Evolutionary conservation across 2,329 filamentous ascomycete species (phyloP).

Genomic region (Colletotrichum euphorbiae): DNA sequence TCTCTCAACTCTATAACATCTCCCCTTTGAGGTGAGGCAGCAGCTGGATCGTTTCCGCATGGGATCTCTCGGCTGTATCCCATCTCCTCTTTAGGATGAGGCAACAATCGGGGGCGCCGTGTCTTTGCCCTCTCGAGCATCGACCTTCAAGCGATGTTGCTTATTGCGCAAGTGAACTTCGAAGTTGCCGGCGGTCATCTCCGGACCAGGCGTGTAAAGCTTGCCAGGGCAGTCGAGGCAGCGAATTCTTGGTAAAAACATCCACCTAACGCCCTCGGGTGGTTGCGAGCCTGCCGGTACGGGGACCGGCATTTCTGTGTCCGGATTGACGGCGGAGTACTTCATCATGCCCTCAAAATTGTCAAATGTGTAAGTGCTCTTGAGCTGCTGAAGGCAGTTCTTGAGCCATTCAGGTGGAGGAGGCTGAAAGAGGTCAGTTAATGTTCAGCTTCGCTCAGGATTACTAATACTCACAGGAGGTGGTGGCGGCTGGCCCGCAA

Average conservation of each 20-base stretch:
- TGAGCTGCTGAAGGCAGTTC: conserved; percentile 76
- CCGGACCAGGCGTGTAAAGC: conserved; percentile 90
- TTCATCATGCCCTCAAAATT: conserved; percentile 93
- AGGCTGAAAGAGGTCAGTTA: conserved; percentile 66
- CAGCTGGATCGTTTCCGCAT: background rate
- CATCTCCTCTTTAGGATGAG: conserved; percentile 11
- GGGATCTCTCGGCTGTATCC: background rate
- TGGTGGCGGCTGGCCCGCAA: conserved; percentile 65
- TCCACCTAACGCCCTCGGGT: conserved; percentile 76
- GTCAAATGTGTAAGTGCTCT: conserved; percentile 80
- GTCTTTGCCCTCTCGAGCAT: conserved; percentile 46
- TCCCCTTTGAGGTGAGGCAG: no score
- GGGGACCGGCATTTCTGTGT: conserved; percentile 74
- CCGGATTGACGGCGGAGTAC: conserved; percentile 81
- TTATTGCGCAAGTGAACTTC: conserved; percentile 92
- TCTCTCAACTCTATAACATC: no score
- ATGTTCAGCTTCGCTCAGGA: background rate
- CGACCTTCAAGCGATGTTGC: conserved; percentile 78
- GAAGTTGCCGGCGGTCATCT: conserved; percentile 88
- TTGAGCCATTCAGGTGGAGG: conserved; percentile 89
- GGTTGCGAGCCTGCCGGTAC: conserved; percentile 60
- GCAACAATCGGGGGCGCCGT: conserved; percentile 36
- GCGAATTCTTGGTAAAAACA: conserved; percentile 88
- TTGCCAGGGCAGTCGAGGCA: conserved; percentile 95
- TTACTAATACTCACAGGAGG: conserved; percentile 67